These are phyloP conservation scores for Cercospora sp. DNA, from an alignment of 2,329 filamentous ascomycete species.

Conservation along the genomic window DNA sequence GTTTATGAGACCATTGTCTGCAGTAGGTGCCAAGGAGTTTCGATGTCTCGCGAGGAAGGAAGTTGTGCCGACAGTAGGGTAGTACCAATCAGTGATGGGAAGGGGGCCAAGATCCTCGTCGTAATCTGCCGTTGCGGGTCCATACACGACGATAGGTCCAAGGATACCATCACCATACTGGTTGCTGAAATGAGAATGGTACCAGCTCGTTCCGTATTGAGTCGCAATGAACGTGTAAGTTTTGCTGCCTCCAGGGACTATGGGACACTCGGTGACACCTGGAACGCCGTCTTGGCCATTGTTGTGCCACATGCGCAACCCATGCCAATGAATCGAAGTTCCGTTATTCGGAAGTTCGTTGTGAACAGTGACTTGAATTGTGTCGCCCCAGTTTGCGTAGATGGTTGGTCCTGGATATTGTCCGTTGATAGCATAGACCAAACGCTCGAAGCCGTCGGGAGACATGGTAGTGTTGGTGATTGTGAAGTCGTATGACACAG, in stretches of 20 bases:
- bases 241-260: conserved; percentile 53
- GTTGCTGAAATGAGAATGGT: conserved; percentile 58
- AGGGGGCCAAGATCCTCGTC: conserved; percentile 64
- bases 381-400: conserved; percentile 37
- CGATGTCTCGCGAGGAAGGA: conserved; percentile 36
- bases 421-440: conserved; percentile 58
- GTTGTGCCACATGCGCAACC: conserved; percentile 58
- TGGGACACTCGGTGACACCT: conserved; percentile 49
- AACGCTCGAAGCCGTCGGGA: conserved; percentile 41
- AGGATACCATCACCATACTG: conserved; percentile 61
- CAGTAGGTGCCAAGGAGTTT: conserved; percentile 41
- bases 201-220: conserved; percentile 45
- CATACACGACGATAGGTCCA: conserved; percentile 63
- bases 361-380: conserved; percentile 56
- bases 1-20: conserved; percentile 53
- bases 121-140: conserved; percentile 60
- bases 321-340: conserved; percentile 65
- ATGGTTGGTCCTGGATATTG: conserved; percentile 58
- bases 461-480: conserved; percentile 48
- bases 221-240: conserved; percentile 61
- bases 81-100: conserved; percentile 62
- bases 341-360: conserved; percentile 59
- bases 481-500: conserved; percentile 39
- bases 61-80: conserved; percentile 32
- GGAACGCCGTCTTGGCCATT: conserved; percentile 61